Percentiles rank a stretch among this genome's conserved stretches.
These are phyloP conservation scores for Blastobotrys aristatus DNA, from an alignment of 1,139 yeast species.

Conservation along the genomic window DNA sequence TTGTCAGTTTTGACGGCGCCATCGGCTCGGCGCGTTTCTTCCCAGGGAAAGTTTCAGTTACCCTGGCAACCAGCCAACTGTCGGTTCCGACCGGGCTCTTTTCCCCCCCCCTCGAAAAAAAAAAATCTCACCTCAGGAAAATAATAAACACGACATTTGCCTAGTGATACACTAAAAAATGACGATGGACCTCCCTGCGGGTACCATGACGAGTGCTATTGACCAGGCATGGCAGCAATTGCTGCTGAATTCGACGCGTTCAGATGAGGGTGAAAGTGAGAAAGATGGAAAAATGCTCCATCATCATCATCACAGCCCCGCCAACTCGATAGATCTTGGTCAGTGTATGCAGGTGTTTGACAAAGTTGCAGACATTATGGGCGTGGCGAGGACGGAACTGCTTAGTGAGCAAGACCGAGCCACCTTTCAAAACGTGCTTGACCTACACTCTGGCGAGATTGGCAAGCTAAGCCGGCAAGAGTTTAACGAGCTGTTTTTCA, in stretches of 20 bases:
- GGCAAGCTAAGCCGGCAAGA: conserved; percentile 9
- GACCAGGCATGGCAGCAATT: conserved; percentile 1
- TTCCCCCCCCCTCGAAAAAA: too few relatives aligned
- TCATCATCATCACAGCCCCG: neutral
- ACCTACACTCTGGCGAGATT: neutral
- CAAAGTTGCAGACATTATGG: conserved; percentile 9
- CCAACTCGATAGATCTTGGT: conserved; percentile 7
- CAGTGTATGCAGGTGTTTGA: conserved; percentile 11
- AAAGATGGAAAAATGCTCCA: neutral
- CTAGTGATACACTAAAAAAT: too few relatives aligned
- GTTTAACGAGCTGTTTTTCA: conserved; percentile 11
- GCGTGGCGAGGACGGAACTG: conserved; percentile 3
- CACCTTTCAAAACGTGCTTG: neutral
- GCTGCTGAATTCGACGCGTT: neutral
- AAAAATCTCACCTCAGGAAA: neutral
- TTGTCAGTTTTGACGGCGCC: too few relatives aligned
- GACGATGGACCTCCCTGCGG: conserved; percentile 1
- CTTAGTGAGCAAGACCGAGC: conserved; percentile 5
- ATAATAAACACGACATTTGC: too few relatives aligned
- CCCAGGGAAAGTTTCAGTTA: too few relatives aligned
- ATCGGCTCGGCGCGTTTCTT: too few relatives aligned
- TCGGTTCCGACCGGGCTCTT: too few relatives aligned
- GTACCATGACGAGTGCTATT: conserved; percentile 5
- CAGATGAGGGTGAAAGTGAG: too few relatives aligned
- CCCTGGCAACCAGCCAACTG: too few relatives aligned